Evolutionary conservation across 768 basidiomycete genomes (phyloP), one percentile per base, ranked within the genome.

Genomic region (Tulasnella sp.): DNA sequence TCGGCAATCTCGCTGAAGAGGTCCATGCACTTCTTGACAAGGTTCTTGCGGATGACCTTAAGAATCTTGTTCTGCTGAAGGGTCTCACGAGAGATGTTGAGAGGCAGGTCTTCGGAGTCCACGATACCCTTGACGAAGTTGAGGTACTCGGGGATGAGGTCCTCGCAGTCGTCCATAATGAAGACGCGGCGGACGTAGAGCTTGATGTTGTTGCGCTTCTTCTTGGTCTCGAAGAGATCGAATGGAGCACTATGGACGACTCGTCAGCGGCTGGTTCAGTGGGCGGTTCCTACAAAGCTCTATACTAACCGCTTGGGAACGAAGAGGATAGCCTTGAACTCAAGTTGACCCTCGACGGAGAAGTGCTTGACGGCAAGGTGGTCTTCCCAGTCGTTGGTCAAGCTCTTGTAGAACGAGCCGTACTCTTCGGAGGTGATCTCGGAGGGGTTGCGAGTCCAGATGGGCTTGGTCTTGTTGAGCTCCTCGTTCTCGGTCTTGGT

Each of bases 151-250:
- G 97, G 97, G 85, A 97, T 99, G 86, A 98, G 90, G 85, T 99
- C 98, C 89, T 99, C 97, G 87, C 97, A 99, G 88, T 98, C 97
- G 88, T 99, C 98, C 96, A 98, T 98, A 91, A 99, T 99, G 91
- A 99, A 99, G 85, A 99, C 97, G 80, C 98, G 96, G 90, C 98
- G 96, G 84, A 99, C 98, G 86, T 99, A 99, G 86, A 99, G 96
- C 89, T 99, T 99, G 91, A 99, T 99, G 94, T 99, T 99, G 92
- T 98, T 98, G 85, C 97, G 95, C 92, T 99, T 99, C 94, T 99
- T 99, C 94, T 99, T 99, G 81, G 94, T 95, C 90, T 99, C 98
- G 89, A 99, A 99, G 86, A 99, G 93, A 85, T 99, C 98, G 88
- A 99, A 99, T 77, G 98, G 98, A 69, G 97, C 98, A 81, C 96